Base-by-base conservation (phyloP, 345 rosid genomes). In the Heritiera fomes region DNA sequence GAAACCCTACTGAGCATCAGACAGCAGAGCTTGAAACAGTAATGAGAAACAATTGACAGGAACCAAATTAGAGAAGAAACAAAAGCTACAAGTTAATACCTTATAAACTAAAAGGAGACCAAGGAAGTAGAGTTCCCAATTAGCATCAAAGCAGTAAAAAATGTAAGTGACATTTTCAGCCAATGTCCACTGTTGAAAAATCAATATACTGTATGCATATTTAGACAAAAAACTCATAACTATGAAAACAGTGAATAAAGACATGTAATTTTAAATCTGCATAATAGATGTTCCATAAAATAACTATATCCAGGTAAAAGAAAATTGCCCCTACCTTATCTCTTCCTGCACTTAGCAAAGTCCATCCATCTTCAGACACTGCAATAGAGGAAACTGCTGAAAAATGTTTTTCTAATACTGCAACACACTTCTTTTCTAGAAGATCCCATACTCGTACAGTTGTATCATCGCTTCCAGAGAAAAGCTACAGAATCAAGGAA, bases 391-490 rank as follows among this genome's bases (percentile, higher is more conserved):
- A 92, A 68, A 96, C 97, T 28, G 91, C 82, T 69, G 99, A 92
- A 82, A 92, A 90, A 83, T 96, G 98, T 72, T 78, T 93, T n/a
- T 90, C 92, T 50, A 96, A 75, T 73, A 86, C 86, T 71, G 91
- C 93, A 73, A 88, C 81, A 75, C 97, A 90, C 81, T 89, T 94
- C 88, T 94, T 96, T 14, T 86, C 80, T 74, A 83, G 30, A 80
- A 96, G 92, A 87, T 96, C 91, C 99, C 99, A 96, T 45, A 89
- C 93, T 71, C 97, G 91, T 80, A 94, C 83, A 40, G 92, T 85
- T 73, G 95, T 86, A 89, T 96, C 99, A 84, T 90, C 98, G 74
- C 98, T 89, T 83, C 90, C 98, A 70, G 99, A 92, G 76, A 94
- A 81, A 65, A 96, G 94, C 99, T 95, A 81, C 71, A 67, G 38